Evolutionary conservation across 805 yeast genomes (phyloP).

Genomic region (Barnettozyma siamensis): DNA sequence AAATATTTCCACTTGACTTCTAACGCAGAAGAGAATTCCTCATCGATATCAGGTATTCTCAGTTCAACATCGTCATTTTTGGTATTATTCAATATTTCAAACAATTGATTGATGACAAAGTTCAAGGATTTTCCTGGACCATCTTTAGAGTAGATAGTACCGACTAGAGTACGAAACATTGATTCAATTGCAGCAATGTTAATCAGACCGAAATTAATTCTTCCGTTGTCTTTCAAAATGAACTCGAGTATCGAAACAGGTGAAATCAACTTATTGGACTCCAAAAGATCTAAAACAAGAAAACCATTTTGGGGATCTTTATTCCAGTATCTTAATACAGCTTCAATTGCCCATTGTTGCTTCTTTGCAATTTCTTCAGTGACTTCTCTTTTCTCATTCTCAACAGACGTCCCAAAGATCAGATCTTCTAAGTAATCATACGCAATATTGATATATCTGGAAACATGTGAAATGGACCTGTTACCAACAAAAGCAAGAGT

Average conservation of each 20-base stretch:
- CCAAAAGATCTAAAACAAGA: slow-evolving; percentile 49
- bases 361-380: slow-evolving; percentile 20
- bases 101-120: slow-evolving; percentile 24
- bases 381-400: background rate
- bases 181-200: slow-evolving; percentile 44
- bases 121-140: slow-evolving; percentile 23
- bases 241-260: slow-evolving; percentile 37
- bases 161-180: slow-evolving; percentile 31
- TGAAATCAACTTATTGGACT: slow-evolving; percentile 38
- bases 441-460: slow-evolving; percentile 44
- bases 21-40: slow-evolving; percentile 26
- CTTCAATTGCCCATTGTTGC: slow-evolving; percentile 43
- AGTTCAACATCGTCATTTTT: slow-evolving; percentile 21
- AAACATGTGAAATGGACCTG: slow-evolving; percentile 77
- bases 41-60: slow-evolving; percentile 22
- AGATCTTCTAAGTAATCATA: slow-evolving; percentile 31
- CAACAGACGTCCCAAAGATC: slow-evolving; percentile 7
- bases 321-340: slow-evolving; percentile 61
- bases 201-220: slow-evolving; percentile 31
- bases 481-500: slow-evolving; percentile 78
- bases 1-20: slow-evolving; percentile 40
- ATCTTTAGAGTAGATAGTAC: slow-evolving; percentile 18
- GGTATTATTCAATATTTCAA: slow-evolving; percentile 18
- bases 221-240: slow-evolving; percentile 33
- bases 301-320: slow-evolving; percentile 60